A percentile compares a stretch with the other conserved stretches of the same genome.
Evolutionary conservation across 768 basidiomycete species (phyloP).

Genomic region (Royoungia palumana): DNA sequence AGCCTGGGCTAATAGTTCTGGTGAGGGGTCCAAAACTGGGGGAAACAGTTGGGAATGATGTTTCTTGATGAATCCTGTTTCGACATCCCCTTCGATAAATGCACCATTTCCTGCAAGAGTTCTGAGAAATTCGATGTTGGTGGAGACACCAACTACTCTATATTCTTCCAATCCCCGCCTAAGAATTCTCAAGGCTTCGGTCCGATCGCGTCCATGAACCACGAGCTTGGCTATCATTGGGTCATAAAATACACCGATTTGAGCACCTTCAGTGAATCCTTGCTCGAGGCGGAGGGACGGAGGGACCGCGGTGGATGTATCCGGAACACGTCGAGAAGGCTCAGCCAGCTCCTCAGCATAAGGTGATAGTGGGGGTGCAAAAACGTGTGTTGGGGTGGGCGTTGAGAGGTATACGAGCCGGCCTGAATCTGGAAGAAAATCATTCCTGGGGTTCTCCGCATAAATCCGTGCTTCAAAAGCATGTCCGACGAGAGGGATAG

Average conservation of each 20-base stretch:
- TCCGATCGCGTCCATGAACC: slow-evolving; percentile 79
- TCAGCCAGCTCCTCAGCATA: slow-evolving; percentile 25
- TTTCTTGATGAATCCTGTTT: slow-evolving; percentile 95
- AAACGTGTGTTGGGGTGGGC: slow-evolving; percentile 67
- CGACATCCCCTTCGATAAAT: slow-evolving; percentile 77
- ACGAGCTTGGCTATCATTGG: slow-evolving; percentile 90
- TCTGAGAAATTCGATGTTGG: slow-evolving; percentile 87
- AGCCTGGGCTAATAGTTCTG: slow-evolving; percentile 71
- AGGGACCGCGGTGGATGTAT: slow-evolving; percentile 28
- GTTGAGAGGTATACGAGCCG: too few relatives aligned
- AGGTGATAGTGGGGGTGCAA: slow-evolving; percentile 47
- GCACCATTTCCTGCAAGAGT: slow-evolving; percentile 71
- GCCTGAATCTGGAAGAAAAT: too few relatives aligned
- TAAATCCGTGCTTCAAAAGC: slow-evolving; percentile 88
- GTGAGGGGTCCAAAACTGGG: slow-evolving; percentile 50
- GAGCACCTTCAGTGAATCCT: slow-evolving; percentile 73
- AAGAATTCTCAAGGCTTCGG: slow-evolving; percentile 78
- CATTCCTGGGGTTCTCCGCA: slow-evolving; percentile 74
- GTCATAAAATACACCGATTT: slow-evolving; percentile 84
- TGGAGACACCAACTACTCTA: slow-evolving; percentile 85
- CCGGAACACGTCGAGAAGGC: slow-evolving; percentile 19
- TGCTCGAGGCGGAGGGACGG: slow-evolving; percentile 48
- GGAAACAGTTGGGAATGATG: slow-evolving; percentile 83
- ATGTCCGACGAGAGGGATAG: slow-evolving; percentile 86
- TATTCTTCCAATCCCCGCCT: slow-evolving; percentile 83